Base-by-base conservation (phyloP, 176 grass and related monocot species). In the Lolium multiflorum region DNA sequence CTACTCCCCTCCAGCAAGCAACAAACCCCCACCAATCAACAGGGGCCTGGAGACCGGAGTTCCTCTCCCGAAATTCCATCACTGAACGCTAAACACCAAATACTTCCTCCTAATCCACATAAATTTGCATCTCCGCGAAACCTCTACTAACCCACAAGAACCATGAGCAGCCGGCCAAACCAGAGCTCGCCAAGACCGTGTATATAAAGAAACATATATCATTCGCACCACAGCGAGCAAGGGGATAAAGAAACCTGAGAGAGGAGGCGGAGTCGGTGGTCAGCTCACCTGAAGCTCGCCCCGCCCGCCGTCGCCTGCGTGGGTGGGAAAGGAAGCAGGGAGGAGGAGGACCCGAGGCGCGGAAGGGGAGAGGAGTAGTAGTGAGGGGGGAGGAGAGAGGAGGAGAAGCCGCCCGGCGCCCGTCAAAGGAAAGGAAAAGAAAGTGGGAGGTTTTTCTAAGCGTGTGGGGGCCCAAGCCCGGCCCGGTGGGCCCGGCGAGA, bases 361-460 rank as follows among this genome's bases (percentile, higher is more conserved):
- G 28, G 71, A 70, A 41, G 31, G 4, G 72, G 7, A 10, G 84
- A 48, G 7, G 38, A 56, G 81, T 37, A 2, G 52, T 24, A 43
- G 41, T 43, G 7, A 43, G 62, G 7, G 17, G 25, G 81, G 44
- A 69, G 17, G 24, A 0, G 59, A 43, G 66, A n/a, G 39, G 78
- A 56, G 81, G 7, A 11, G 20, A 10, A 5, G 67, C 2, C 44
- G 9, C 35, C 46, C 12, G 18, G 50, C 62, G 52, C 66, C 63
- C 76, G 44, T 64, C 71, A 69, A 91, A 79, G 86, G 81, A 68
- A 83, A 66, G 71, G 51, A 69, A 90, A 79, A 91, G 85, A 84
- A 87, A 83, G 74, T 55, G 43, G 84, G 55, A 24, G 43, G 43
- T 76, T 85, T 85, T 88, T 88, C 70, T 61, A 81, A 62, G 85